phyloP scores from a whole-genome alignment of 805 yeast genomes.

The Metschnikowia peoriensis region DNA sequence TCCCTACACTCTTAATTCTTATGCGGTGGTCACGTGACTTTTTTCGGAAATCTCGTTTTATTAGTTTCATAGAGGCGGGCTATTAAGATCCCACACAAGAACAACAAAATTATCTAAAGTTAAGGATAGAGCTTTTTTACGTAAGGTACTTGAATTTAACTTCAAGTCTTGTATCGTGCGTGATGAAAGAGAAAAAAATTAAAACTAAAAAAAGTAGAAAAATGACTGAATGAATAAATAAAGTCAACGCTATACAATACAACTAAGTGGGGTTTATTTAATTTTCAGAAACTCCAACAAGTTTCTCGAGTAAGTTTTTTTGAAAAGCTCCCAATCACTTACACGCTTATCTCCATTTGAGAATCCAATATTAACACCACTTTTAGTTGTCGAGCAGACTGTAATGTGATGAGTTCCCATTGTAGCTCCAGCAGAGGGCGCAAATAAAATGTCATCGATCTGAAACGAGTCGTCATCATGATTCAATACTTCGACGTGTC shows the following conservation, averaged over 20 bases:
- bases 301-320: neutral
- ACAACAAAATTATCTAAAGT: too few species aligned
- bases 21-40: conserved; percentile 1
- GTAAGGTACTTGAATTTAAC: too few species aligned
- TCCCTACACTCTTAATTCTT: neutral
- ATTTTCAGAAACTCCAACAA: conserved; percentile 1
- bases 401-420: conserved; percentile 13
- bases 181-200: neutral
- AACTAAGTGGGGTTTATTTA: too few species aligned
- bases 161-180: too few species aligned
- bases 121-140: too few species aligned
- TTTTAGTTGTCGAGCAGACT: conserved; percentile 7
- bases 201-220: neutral
- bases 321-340: conserved; percentile 8
- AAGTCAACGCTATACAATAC: neutral
- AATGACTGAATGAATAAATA: too few species aligned
- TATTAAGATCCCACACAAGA: neutral
- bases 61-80: neutral
- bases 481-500: conserved; percentile 5
- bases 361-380: conserved; percentile 9
- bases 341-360: conserved; percentile 6
- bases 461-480: conserved; percentile 2
- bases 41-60: neutral
- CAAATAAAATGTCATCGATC: conserved; percentile 7
- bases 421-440: conserved; percentile 9